Percentiles rank a stretch among this genome's conserved stretches.
phyloP scores from a whole-genome alignment of 1,139 yeast species.

The Candida sp. region DNA sequence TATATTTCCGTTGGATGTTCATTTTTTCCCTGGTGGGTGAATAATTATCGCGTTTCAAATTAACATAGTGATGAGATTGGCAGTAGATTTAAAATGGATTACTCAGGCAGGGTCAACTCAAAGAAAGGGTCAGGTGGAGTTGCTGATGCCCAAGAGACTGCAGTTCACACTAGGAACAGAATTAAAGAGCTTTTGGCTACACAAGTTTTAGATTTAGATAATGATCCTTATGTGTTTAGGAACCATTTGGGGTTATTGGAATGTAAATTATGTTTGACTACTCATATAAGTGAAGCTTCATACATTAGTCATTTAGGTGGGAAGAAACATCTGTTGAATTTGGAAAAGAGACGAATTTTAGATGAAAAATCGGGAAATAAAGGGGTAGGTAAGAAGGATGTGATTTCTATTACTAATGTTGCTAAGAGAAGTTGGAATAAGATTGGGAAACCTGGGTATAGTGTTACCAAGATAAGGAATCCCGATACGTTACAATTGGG shows the following conservation, averaged over 20 bases:
- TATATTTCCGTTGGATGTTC: too few species aligned
- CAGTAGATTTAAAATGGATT: constrained; percentile 29
- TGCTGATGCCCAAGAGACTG: constrained; percentile 66
- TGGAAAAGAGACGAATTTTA: constrained; percentile 53
- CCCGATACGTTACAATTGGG: constrained; percentile 58
- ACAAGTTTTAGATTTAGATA: constrained; percentile 58
- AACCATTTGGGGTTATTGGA: constrained; percentile 75
- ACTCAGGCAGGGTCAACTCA: constrained; percentile 42
- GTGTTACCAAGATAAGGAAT: constrained; percentile 64
- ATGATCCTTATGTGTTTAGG: constrained; percentile 74
- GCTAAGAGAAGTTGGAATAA: constrained; percentile 50
- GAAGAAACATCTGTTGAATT: constrained; percentile 65
- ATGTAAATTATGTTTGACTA: constrained; percentile 72
- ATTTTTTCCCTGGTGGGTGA: background rate
- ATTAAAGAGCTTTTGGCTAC: constrained; percentile 62
- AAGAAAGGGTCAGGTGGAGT: constrained; percentile 65
- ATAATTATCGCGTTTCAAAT: background rate
- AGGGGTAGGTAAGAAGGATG: constrained; percentile 6
- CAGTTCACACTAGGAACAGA: constrained; percentile 63
- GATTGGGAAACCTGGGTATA: constrained; percentile 72
- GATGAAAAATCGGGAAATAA: constrained; percentile 33
- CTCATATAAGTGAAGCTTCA: constrained; percentile 72
- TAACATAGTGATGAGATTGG: background rate
- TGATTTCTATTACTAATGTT: constrained; percentile 26
- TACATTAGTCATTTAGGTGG: constrained; percentile 82